A percentile compares a stretch with the other conserved stretches of the same genome.
phyloP scores from a whole-genome alignment of 176 grass and related monocot genomes.

The Elaeis guineensis region DNA sequence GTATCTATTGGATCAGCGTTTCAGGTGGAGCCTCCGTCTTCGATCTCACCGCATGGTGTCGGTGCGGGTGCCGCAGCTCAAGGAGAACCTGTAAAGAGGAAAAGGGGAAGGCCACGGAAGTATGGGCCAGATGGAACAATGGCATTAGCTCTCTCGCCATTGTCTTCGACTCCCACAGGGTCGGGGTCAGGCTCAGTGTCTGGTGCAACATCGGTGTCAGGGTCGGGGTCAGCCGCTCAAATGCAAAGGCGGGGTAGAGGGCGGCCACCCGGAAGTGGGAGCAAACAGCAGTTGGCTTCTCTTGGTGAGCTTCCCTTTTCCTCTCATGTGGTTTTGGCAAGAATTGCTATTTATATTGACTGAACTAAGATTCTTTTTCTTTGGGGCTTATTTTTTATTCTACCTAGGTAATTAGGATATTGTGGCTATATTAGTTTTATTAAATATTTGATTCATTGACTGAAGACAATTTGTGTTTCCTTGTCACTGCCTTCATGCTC shows the following conservation, averaged over 20 bases:
- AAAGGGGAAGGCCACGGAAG: constrained; percentile 70
- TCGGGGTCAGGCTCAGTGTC: constrained; percentile 25
- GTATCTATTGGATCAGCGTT: constrained; percentile 37
- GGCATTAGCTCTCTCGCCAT: constrained; percentile 4
- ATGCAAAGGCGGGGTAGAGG: constrained; percentile 58
- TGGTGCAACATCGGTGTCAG: constrained; percentile 7
- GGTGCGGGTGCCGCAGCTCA: neutral
- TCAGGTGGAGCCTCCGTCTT: constrained; percentile 35
- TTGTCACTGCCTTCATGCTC: too few relatives aligned
- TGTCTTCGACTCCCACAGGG: constrained; percentile 9
- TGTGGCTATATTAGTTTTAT: too few relatives aligned
- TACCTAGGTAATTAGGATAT: too few relatives aligned
- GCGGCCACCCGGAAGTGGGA: constrained; percentile 60
- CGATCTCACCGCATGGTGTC: neutral
- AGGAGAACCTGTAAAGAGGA: constrained; percentile 44
- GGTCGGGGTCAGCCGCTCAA: constrained; percentile 18
- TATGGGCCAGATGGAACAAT: constrained; percentile 68
- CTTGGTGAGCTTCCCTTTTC: constrained; percentile 23
- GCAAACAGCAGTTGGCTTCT: constrained; percentile 51
- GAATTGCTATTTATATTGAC: too few relatives aligned
- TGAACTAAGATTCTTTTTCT: too few relatives aligned
- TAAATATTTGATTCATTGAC: too few relatives aligned
- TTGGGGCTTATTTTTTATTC: too few relatives aligned
- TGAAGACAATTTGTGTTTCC: too few relatives aligned
- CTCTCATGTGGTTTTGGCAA: too few relatives aligned